phyloP scores from a whole-genome alignment of 208 protist species.

The Acanthamoeba lenticulata region DNA sequence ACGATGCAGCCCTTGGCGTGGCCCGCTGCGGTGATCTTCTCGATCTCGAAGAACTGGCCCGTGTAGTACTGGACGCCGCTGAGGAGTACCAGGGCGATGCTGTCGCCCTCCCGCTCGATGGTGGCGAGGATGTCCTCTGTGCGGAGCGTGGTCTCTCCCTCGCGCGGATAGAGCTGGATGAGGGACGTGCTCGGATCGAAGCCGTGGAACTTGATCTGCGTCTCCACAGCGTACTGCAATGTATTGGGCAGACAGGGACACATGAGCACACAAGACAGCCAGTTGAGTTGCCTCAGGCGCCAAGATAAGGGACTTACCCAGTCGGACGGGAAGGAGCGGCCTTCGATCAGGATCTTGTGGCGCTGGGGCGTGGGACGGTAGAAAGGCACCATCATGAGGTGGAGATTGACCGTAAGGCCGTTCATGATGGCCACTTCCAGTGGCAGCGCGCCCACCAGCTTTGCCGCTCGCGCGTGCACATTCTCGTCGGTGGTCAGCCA shows the following conservation, averaged over 20 bases:
- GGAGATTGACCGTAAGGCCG: conserved; percentile 93
- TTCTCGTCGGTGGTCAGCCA: conserved; percentile 63
- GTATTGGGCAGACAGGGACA: not conserved
- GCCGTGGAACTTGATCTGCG: conserved; percentile 91
- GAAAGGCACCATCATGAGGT: conserved; percentile 92
- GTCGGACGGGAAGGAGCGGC: conserved; percentile 86
- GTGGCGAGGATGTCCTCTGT: conserved; percentile 89
- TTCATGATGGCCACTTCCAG: conserved; percentile 85
- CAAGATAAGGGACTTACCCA: conserved; percentile 66
- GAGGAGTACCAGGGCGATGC: conserved; percentile 91
- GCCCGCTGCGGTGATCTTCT: conserved; percentile 91
- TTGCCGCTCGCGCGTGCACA: conserved; percentile 69
- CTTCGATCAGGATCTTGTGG: conserved; percentile 94
- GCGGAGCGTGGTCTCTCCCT: conserved; percentile 86
- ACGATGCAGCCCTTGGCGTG: conserved; percentile 88
- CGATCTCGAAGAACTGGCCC: conserved; percentile 92
- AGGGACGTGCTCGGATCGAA: conserved; percentile 86
- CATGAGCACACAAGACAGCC: not conserved
- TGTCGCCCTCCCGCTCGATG: conserved; percentile 90
- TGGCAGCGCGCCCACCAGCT: conserved; percentile 86
- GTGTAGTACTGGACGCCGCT: conserved; percentile 94
- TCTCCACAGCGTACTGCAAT: conserved; percentile 88
- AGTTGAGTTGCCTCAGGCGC: too few relatives aligned
- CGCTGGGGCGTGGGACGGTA: conserved; percentile 91
- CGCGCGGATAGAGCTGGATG: conserved; percentile 77